phyloP scores from a whole-genome alignment of 495 filamentous ascomycete species.

The Xylaria venustula region DNA sequence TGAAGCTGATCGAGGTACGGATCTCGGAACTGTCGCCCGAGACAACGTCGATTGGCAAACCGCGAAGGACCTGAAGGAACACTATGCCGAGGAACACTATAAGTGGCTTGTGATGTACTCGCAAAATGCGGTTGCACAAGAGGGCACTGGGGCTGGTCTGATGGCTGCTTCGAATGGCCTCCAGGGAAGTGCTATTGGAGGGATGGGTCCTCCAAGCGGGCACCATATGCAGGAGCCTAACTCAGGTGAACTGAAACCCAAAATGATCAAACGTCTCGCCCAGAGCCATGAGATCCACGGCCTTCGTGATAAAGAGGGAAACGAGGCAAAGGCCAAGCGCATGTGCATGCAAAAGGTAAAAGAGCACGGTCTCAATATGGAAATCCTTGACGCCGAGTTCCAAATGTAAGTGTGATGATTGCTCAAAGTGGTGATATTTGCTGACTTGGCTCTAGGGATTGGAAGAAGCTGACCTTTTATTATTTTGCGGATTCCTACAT shows the following conservation, averaged over 20 bases:
- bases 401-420: slow-evolving; percentile 71
- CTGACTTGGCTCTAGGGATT: slow-evolving; percentile 67
- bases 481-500: slow-evolving; percentile 98
- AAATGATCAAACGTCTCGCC: slow-evolving; percentile 92
- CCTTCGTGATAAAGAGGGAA: slow-evolving; percentile 91
- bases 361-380: slow-evolving; percentile 94
- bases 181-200: slow-evolving; percentile 66
- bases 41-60: slow-evolving; percentile 79
- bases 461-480: slow-evolving; percentile 98
- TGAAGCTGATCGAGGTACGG: slow-evolving; percentile 92
- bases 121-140: slow-evolving; percentile 63
- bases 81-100: slow-evolving; percentile 90
- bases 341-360: slow-evolving; percentile 94
- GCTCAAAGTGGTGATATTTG: not conserved
- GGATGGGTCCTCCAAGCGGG: slow-evolving; percentile 68
- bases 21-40: slow-evolving; percentile 87
- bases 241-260: slow-evolving; percentile 79
- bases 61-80: slow-evolving; percentile 83
- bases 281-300: slow-evolving; percentile 84
- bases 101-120: slow-evolving; percentile 98
- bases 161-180: slow-evolving; percentile 59
- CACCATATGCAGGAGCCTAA: slow-evolving; percentile 74
- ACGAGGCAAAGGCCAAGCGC: slow-evolving; percentile 95
- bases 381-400: slow-evolving; percentile 98
- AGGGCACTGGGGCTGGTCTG: slow-evolving; percentile 51